Percentiles rank a stretch among this genome's conserved stretches.
Evolutionary conservation across 768 basidiomycete genomes (phyloP).

Genomic region (Mycena indigotica): DNA sequence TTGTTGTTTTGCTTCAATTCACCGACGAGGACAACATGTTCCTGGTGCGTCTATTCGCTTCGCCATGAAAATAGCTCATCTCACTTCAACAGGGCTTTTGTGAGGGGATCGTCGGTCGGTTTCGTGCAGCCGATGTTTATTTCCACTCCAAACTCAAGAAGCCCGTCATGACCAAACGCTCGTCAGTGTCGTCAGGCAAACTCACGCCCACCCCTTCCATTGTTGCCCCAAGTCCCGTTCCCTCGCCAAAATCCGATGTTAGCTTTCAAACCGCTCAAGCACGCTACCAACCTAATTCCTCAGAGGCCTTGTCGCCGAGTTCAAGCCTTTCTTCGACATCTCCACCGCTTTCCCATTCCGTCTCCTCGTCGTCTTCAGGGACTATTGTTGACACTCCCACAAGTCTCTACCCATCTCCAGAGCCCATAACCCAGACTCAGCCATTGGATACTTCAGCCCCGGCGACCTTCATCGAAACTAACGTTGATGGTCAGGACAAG

Average conservation of each 20-base stretch:
- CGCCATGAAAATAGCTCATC: not conserved
- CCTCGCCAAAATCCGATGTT: conserved; percentile 2
- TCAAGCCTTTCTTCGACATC: conserved; percentile 16
- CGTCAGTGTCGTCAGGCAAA: conserved; percentile 36
- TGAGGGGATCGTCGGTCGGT: conserved; percentile 84
- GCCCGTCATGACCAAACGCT: conserved; percentile 75
- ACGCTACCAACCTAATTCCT: conserved; percentile 20
- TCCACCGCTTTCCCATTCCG: conserved; percentile 3
- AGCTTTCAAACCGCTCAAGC: conserved; percentile 17
- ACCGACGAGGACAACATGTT: conserved; percentile 53
- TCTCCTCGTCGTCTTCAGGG: conserved; percentile 11
- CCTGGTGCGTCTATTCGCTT: conserved; percentile 51
- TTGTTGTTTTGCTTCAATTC: conserved; percentile 75
- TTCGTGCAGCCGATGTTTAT: conserved; percentile 61
- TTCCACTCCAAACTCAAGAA: conserved; percentile 79
- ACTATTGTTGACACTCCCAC: conserved; percentile 14
- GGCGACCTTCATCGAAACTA: conserved; percentile 18
- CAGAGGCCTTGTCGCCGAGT: conserved; percentile 11
- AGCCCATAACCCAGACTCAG: conserved; percentile 5
- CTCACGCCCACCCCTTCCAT: conserved; percentile 18
- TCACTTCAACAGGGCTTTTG: conserved; percentile 66
- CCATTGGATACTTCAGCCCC: conserved; percentile 13
- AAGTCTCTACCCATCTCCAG: too few species aligned
- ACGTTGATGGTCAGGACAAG: conserved; percentile 18
- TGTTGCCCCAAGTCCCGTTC: conserved; percentile 4